Conservation (phyloP, 1,139 yeast species). For the Geotrichum reessii region DNA sequence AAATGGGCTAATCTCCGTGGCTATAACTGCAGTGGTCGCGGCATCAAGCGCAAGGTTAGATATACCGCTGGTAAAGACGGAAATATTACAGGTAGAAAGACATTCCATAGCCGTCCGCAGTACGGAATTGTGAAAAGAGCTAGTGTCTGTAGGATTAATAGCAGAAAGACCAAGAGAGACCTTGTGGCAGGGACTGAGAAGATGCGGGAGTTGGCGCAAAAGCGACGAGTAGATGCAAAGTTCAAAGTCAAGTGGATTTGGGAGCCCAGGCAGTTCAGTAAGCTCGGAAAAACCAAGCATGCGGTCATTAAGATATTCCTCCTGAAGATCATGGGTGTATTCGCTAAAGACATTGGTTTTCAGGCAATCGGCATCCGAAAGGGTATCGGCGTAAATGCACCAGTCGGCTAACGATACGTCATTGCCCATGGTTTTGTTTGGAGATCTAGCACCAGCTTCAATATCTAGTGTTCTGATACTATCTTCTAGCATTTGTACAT, state of each 20-base stretch:
- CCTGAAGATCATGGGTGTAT: conserved; percentile 14
- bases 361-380: conserved; percentile 24
- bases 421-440: background rate
- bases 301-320: conserved; percentile 17
- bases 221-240: conserved; percentile 13
- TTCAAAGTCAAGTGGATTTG: conserved; percentile 23
- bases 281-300: conserved; percentile 17
- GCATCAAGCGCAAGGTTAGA: conserved; percentile 18
- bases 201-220: background rate
- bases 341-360: conserved; percentile 17
- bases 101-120: background rate
- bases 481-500: background rate
- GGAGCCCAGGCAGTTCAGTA: conserved; percentile 17
- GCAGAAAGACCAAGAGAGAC: background rate
- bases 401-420: background rate
- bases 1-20: conserved; percentile 30
- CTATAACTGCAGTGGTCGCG: conserved; percentile 18
- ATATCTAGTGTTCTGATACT: background rate
- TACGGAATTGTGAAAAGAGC: background rate
- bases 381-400: conserved; percentile 4
- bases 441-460: background rate
- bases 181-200: background rate
- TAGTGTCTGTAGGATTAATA: background rate
- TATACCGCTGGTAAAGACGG: background rate
- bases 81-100: background rate